Evolutionary conservation across 768 basidiomycete species (phyloP).

Genomic region (Amanita pallidorosea): DNA sequence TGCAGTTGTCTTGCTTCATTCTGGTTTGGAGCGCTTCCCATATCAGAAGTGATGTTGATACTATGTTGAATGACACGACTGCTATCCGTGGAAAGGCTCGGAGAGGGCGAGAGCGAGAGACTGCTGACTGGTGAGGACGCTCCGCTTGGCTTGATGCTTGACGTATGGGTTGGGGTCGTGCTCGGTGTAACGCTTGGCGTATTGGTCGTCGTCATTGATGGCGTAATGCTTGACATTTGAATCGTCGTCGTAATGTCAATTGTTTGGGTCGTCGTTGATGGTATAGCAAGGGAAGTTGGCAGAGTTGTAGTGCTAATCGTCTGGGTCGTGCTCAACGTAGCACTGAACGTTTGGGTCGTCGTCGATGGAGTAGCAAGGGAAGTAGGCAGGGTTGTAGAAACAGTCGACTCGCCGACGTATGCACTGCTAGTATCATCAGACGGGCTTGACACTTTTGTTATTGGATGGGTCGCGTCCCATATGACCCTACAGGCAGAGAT

Average conservation of each 20-base stretch:
- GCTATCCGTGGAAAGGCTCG: background rate
- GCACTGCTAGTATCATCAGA: background rate
- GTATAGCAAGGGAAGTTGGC: too few species aligned
- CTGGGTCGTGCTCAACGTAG: too few species aligned
- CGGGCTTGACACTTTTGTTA: background rate
- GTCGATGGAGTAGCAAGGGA: background rate
- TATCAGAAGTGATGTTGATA: background rate
- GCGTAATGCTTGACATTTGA: background rate
- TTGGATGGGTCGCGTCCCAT: constrained; percentile 31
- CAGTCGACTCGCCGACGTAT: too few species aligned
- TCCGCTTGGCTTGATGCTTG: background rate
- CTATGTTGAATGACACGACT: background rate
- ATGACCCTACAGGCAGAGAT: constrained; percentile 37
- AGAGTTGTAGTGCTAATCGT: too few species aligned
- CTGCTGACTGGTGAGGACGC: background rate
- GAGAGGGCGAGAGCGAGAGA: background rate
- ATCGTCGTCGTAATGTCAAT: background rate
- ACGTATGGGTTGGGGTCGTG: background rate
- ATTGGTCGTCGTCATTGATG: background rate
- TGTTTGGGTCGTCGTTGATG: too few species aligned
- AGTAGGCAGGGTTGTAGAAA: background rate
- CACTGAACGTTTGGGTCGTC: background rate
- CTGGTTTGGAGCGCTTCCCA: background rate
- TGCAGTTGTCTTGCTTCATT: background rate
- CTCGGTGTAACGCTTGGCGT: background rate